Base-by-base conservation (phyloP, 78 protist genomes). In the Emiliania huxleyi region DNA sequence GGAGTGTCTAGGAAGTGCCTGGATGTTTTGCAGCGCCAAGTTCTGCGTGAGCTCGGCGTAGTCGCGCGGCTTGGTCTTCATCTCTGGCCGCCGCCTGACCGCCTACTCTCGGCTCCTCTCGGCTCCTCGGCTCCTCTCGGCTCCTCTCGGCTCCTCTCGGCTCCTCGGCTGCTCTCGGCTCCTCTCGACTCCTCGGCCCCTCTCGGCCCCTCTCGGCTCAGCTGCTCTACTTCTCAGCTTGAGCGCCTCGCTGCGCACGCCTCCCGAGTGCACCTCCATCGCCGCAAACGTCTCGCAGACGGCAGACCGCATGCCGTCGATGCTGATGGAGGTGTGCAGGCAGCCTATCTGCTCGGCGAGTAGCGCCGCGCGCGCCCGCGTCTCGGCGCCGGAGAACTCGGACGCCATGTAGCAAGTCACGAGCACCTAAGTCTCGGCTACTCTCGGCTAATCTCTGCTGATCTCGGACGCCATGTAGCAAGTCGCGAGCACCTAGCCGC, bases 1-100 rank as follows among this genome's bases (percentile, higher is more conserved):
- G 26, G 45, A 5, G 73, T 22, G 12, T 12, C 12, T 62, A 33
- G 25, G 87, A 83, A 37, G 42, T 0, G 94, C 98, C 92, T 97
- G 98, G 35, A 97, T 92, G 77, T 97, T 97, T 83, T 97, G 98
- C 45, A 97, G 94, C 19, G 98, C 98, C 8, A 90, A 0, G 46
- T 69, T 52, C 62, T 52, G 62, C 8, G 15, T 15, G 62, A 52
- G 62, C 62, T 52, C 62, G 8, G 8, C 62, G 62, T 52, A 52
- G 62, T 52, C 15, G 29, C 29, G 15, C 15, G 62, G 62, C 62
- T 52, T 8, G 29, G 62, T 19, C 62, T 52, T 52, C 62, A 52
- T 52, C 29, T 8, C 62, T 15, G 62, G 62, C 15, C 15, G 62
- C 29, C 29, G 8, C 62, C n/a, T n/a, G n/a, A n/a, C n/a, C n/a